These are phyloP conservation scores for Casuarina glauca DNA, from an alignment of 306 rosid genomes.

Conservation along the genomic window DNA sequence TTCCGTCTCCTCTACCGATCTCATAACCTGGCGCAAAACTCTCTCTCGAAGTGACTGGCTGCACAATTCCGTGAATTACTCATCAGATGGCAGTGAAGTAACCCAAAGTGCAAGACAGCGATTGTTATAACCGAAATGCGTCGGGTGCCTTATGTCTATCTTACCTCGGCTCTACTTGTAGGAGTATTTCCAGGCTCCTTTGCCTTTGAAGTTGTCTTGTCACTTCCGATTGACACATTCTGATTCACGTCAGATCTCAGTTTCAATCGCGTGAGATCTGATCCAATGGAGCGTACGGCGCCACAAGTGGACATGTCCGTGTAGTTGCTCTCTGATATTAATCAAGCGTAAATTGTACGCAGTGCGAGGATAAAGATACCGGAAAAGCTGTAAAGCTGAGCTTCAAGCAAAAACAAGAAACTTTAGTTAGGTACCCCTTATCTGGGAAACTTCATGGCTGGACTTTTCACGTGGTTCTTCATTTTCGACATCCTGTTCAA, in stretches of 20 bases:
- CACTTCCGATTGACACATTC: constrained; percentile 48
- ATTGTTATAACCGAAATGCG: background rate
- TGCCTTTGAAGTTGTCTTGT: constrained; percentile 45
- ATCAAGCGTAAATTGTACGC: constrained; percentile 18
- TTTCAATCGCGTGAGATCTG: constrained; percentile 92
- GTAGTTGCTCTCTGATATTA: constrained; percentile 48
- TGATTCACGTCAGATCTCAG: constrained; percentile 50
- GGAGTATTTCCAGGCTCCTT: constrained; percentile 69
- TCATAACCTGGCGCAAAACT: constrained; percentile 66
- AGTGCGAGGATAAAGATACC: constrained; percentile 3
- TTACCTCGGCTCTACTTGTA: constrained; percentile 67
- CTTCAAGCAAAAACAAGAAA: constrained; percentile 3
- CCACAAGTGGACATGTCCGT: constrained; percentile 79
- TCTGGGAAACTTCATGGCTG: constrained; percentile 23
- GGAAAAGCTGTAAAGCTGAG: background rate
- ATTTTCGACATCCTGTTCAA: constrained; percentile 63
- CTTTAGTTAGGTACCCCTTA: constrained; percentile 42
- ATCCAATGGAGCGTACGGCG: constrained; percentile 80
- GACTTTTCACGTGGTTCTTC: constrained; percentile 48
- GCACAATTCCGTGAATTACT: constrained; percentile 17
- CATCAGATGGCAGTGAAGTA: constrained; percentile 9
- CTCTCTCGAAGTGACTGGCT: constrained; percentile 89
- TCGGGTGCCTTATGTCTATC: background rate
- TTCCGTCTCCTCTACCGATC: constrained; percentile 44
- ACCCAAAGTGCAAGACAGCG: background rate